Base-by-base conservation (phyloP, 2,329 filamentous ascomycete species). In the Amauroascus verrucosus region DNA sequence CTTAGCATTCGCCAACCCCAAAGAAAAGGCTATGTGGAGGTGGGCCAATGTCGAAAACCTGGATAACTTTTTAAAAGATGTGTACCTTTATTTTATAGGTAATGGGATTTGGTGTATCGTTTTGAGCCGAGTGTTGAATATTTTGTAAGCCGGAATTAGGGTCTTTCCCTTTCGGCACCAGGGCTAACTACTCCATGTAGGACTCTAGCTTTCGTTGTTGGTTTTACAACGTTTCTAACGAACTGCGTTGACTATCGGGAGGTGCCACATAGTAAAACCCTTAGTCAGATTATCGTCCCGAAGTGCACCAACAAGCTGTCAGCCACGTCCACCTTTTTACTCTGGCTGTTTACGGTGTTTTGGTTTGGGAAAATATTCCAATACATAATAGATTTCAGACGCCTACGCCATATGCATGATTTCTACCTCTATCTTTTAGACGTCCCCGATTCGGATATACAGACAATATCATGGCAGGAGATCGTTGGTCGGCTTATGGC, bases 381-480 rank as follows among this genome's bases (percentile, higher is more conserved):
- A 58, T 85, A 86, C 61, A 70, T 87, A 43, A 72, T 86, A 41
- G 86, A 91, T 62, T 75, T 89, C 18, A 82, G 84, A 28, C 80
- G 86, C 14, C 75, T 96, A 24, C 73, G 80, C 54, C 78, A 87
- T 48, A 84, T 95, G 70, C 86, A 88, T 58, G 84, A 93, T 66
- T 96, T 95, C 67, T 96, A 88, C 65, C 76, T 83, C 26, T 77
- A 94, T 63, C 77, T 95, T 3, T 79, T 96, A 8, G 85, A 86
- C 37, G 88, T 96, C 41, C 86, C 86, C 2, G 83, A 86, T 64
- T 77, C 84, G 54, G 90, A 96, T 61, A 93, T 96, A 72, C 90
- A 96, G 67, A 94, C 88, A 0, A 86, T 95, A 48, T 91, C 90
- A 5, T 96, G 90, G 90, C 88, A 95, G 64, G 85, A 93, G 59